Percentiles rank a stretch among this genome's conserved stretches.
phyloP scores from a whole-genome alignment of 192 early-diverging fungal genomes.

The Oehlia diaphana region DNA sequence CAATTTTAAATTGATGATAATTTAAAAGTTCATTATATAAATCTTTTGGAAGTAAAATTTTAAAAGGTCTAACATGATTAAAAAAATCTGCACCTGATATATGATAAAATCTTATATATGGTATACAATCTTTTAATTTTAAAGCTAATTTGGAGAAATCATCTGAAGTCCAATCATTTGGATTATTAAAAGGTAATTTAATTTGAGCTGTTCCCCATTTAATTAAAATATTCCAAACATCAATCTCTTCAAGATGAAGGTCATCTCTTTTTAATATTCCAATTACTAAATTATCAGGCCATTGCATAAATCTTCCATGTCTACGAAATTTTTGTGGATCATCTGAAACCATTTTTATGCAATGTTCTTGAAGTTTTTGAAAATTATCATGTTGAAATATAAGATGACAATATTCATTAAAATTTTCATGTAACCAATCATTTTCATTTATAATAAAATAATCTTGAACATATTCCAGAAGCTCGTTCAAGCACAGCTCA shows the following conservation, averaged over 20 bases:
- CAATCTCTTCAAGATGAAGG: constrained; percentile 23
- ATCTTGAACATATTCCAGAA: constrained; percentile 15
- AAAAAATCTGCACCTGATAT: not conserved
- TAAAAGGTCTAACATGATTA: not conserved
- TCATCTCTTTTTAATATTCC: constrained; percentile 18
- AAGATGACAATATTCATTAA: not conserved
- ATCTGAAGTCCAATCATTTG: not conserved
- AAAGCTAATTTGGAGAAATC: constrained; percentile 3
- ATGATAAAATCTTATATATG: not conserved
- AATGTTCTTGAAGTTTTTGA: constrained; percentile 5
- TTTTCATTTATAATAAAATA: not conserved
- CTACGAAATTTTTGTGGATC: not conserved
- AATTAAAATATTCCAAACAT: constrained; percentile 15
- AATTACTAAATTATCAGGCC: not conserved
- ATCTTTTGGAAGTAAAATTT: not conserved
- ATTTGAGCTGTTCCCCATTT: constrained; percentile 20
- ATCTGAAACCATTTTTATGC: not conserved
- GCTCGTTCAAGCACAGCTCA: constrained; percentile 2
- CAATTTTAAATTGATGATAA: not conserved
- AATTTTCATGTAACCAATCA: constrained; percentile 4
- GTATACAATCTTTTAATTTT: constrained; percentile 9
- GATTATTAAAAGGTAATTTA: not conserved
- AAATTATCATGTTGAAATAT: not conserved
- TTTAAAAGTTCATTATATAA: constrained; percentile 8
- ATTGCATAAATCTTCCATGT: not conserved